Conservation (phyloP, 23 red algal genomes). For the Agarophyton chilense region DNA sequence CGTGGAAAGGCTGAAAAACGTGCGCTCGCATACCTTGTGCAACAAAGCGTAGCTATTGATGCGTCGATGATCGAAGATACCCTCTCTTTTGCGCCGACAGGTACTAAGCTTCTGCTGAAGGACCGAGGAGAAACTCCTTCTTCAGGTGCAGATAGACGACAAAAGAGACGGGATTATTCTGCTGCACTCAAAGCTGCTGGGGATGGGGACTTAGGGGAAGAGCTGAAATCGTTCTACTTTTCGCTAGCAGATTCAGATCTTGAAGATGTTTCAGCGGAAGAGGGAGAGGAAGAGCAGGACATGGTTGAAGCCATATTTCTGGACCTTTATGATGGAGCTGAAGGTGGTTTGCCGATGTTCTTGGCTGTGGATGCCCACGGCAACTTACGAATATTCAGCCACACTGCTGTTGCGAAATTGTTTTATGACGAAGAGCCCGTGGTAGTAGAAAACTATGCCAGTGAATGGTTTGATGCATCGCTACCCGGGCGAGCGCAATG, state of each 20-base stretch:
- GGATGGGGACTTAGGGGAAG: constrained; percentile 31
- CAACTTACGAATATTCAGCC: constrained; percentile 48
- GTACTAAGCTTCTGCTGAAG: constrained; percentile 56
- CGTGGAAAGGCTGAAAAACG: constrained; percentile 72
- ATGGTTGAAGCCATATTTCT: constrained; percentile 60
- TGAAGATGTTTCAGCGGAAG: constrained; percentile 9
- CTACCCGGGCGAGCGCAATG: constrained; percentile 41
- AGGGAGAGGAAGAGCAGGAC: background rate
- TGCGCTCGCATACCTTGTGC: constrained; percentile 54
- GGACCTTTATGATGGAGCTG: constrained; percentile 31
- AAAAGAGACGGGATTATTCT: constrained; percentile 46
- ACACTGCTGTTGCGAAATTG: constrained; percentile 47
- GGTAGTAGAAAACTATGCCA: constrained; percentile 20
- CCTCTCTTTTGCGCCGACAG: constrained; percentile 67
- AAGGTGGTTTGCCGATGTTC: constrained; percentile 40
- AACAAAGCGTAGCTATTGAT: constrained; percentile 58
- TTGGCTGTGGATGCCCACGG: constrained; percentile 56
- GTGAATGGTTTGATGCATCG: constrained; percentile 26
- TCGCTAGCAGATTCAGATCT: constrained; percentile 9
- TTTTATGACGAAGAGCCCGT: constrained; percentile 56
- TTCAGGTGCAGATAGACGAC: constrained; percentile 31
- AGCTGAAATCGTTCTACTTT: constrained; percentile 55
- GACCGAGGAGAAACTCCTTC: constrained; percentile 9
- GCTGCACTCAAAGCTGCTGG: constrained; percentile 49
- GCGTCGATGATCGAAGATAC: constrained; percentile 46